Evolutionary conservation across 805 yeast species (phyloP), one percentile per base, ranked within the genome.

Genomic region (Sugiyamaella chiloensis): DNA sequence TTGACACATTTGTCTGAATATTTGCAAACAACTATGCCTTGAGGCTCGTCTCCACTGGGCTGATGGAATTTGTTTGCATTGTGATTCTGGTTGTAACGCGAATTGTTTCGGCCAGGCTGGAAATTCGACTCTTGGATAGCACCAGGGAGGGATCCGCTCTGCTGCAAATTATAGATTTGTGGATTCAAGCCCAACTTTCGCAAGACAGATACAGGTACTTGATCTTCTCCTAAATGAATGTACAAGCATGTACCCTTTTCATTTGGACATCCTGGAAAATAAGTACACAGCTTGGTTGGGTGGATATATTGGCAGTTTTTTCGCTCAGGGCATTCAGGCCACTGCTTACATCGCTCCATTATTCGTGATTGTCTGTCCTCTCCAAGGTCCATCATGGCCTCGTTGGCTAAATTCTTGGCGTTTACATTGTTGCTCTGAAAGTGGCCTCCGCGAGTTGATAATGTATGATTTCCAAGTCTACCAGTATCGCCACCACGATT

Each of bases 211-310:
- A 20, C 23, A 24, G 42, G 42, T 11, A 40, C 31, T 5, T 29
- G 40, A 65, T 88, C 96, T 68, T 88, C 88, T 51, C 85, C 85
- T 8, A 95, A 90, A 63, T 88, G 96, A 55, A 89, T 69, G 59
- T 71, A 87, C 54, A 79, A 81, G 68, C 96, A 88, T 0, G 93
- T 85, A 8, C 95, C 95, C 29, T 85, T 82, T 2, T 83, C 76
- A 57, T 84, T 83, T 21, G 87, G 75, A 68, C 96, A 88, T 57
- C 82, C 77, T 48, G 93, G 93, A 63, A 74, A 87, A 5, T 79
- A 79, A 66, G 75, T 78, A 65, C 96, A 88, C 5, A 72, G 72
- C 58, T 78, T 85, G 1, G 87, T 79, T 19, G 96, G 96, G 67
- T 89, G 96, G 2, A 88, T 79, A 61, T 77, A 81, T 35, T 74